Evolutionary conservation across 148 eudicot species (phyloP), one percentile per base, ranked within the genome.

Genomic region (Arbutus unedo): DNA sequence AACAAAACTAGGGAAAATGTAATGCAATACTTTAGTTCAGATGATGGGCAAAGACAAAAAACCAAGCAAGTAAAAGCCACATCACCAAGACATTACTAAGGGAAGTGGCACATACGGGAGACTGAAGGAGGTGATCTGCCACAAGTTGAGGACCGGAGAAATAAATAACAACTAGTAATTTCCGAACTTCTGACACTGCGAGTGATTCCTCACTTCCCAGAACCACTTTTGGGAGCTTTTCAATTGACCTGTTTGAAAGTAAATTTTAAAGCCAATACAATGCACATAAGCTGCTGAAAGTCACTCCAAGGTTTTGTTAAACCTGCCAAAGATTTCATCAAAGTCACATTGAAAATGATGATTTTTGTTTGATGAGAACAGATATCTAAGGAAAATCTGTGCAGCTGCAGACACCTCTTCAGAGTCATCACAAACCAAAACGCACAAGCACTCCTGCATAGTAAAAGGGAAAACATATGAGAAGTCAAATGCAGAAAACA

Each of bases 101-200:
- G 80, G 80, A 71, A 76, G 16, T 77, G 70, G 76, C 21, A 88
- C 97, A 82, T 94, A 94, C 99, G 83, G 98, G 97, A 82, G 98
- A 93, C 67, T 86, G 89, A 56, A 91, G 86, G 83, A 96, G 90
- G 85, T 91, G 91, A 86, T 90, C 90, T 50, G 87, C 86, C 79
- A 94, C 91, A 82, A 96, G 89, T 83, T 86, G 90, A 78, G 99
- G 99, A 76, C 99, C 99, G 68, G 95, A 91, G 87, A 91, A 91
- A 86, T 91, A 96, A 47, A 94, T 89, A 68, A 93, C 85, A 67
- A 90, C 98, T 74, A 94, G 95, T 83, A 96, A 88, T 88, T 93
- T 94, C 80, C 86, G 94, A 83, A 91, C 91, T 87, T 90, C 91
- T 79, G 97, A 91, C 82, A 95, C 60, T 21, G 93, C 93, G 76